A percentile compares a stretch with the other conserved stretches of the same genome.
Conservation (phyloP, 148 eudicot species). For the Persicaria tinctoria region DNA sequence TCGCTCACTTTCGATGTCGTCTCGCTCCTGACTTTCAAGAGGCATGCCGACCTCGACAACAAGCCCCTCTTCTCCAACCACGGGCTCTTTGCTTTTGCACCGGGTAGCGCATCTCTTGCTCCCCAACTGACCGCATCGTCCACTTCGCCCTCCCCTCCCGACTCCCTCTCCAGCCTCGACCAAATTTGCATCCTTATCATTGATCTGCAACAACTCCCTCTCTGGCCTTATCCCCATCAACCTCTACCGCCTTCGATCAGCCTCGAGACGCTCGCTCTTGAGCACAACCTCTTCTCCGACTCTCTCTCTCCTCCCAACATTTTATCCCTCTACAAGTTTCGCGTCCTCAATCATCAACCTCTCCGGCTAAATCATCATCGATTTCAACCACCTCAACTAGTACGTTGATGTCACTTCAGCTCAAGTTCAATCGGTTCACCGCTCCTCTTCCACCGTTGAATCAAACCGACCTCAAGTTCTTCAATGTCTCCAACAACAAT, state of each 20-base stretch:
- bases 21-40: slow-evolving; percentile 34
- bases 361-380: slow-evolving; percentile 37
- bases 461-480: slow-evolving; percentile 31
- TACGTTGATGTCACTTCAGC: slow-evolving; percentile 28
- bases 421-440: slow-evolving; percentile 51
- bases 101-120: slow-evolving; percentile 76
- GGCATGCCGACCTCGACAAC: slow-evolving; percentile 34
- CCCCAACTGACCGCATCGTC: slow-evolving; percentile 43
- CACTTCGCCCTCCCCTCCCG: slow-evolving; percentile 30
- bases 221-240: slow-evolving; percentile 57
- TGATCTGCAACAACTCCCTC: slow-evolving; percentile 38
- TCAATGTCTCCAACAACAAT: slow-evolving; percentile 55
- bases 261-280: slow-evolving; percentile 51
- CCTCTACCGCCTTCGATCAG: slow-evolving; percentile 34
- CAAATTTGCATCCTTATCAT: slow-evolving; percentile 70
- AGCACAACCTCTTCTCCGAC: slow-evolving; percentile 46
- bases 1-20: slow-evolving; percentile 25
- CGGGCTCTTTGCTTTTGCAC: slow-evolving; percentile 28
- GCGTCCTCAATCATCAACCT: slow-evolving; percentile 54
- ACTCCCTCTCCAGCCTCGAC: slow-evolving; percentile 40
- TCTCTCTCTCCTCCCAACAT: slow-evolving; percentile 28
- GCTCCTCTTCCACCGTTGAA: slow-evolving; percentile 55
- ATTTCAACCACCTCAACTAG: slow-evolving; percentile 34
- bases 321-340: slow-evolving; percentile 36
- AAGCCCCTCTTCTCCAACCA: slow-evolving; percentile 36